Base-by-base conservation (phyloP, 208 protist genomes). In the Wallacemonas sp. region DNA sequence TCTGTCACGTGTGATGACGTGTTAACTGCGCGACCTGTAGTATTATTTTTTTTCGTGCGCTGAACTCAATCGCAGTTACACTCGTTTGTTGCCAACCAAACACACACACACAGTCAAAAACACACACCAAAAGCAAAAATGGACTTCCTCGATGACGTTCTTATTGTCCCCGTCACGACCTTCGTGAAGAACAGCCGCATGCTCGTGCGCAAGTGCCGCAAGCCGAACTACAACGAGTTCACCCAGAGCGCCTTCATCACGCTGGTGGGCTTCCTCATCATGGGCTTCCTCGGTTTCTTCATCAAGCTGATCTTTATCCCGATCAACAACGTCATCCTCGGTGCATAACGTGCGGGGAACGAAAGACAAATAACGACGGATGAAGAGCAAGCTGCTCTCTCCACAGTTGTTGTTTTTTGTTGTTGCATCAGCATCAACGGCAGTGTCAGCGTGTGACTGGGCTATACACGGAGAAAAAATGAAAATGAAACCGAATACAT, bases 301-400 rank as follows among this genome's bases (percentile, higher is more conserved):
- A 89, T 98, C 2, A 98, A 98, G 81, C 75, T 98, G 19, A 91
- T 98, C 72, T 97, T 98, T 60, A 98, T 98, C 65, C 96, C 95
- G 9, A 98, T 98, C 76, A 98, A 98, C 78, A 98, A 98, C 69
- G 93, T 98, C 26, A 95, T 98, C 44, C 83, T 98, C 17, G 89
- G 89, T 6, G 73, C 80, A 3, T 79, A 74, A 70, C 12, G 27
- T 58, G 32, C n/a, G 12, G 47, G 6, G 19, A 47, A 23, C 11
- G 11, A 23, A 47, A 23, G 43, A 47, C 52, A 63, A 44, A 43
- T n/a, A n/a, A n/a, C n/a, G n/a, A n/a, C n/a, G n/a, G n/a, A n/a
- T n/a, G n/a, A n/a, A n/a, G n/a, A n/a, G n/a, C n/a, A n/a, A n/a
- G n/a, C n/a, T n/a, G n/a, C n/a, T n/a, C n/a, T n/a, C n/a, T n/a